phyloP scores from a whole-genome alignment of 2,329 filamentous ascomycete genomes.

The Sporothrix mexicana region DNA sequence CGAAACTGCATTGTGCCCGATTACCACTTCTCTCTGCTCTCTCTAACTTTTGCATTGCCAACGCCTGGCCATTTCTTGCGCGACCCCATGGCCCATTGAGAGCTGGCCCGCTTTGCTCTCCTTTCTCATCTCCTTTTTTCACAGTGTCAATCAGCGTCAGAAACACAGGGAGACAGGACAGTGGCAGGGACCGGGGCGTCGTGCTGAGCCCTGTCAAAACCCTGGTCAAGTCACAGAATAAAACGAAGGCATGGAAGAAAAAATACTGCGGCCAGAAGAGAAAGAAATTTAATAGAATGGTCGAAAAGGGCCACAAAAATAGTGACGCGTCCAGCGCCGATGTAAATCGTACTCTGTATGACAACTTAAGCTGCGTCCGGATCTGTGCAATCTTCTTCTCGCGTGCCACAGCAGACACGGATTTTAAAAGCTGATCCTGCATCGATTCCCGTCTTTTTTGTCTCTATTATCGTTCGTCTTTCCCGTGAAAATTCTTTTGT shows the following conservation, averaged over 20 bases:
- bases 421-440: background rate
- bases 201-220: background rate
- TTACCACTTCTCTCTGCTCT: background rate
- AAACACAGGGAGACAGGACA: background rate
- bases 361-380: background rate
- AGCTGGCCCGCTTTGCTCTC: slow-evolving; percentile 22
- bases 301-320: background rate
- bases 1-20: background rate
- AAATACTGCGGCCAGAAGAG: background rate
- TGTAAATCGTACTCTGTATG: background rate
- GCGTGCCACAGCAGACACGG: background rate
- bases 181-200: background rate
- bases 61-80: background rate
- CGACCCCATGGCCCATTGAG: background rate
- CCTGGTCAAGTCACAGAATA: background rate
- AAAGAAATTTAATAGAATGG: background rate
- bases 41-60: background rate
- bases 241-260: background rate
- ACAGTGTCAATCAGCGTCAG: too few relatives aligned
- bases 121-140: slow-evolving; percentile 26
- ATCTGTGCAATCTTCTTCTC: slow-evolving; percentile 1
- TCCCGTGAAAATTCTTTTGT: background rate
- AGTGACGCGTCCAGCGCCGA: background rate
- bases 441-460: background rate
- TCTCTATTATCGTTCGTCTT: background rate